Evolutionary conservation across 1,284 basidiomycete genomes (phyloP).

Genomic region (Sphaerobolus stellatus): DNA sequence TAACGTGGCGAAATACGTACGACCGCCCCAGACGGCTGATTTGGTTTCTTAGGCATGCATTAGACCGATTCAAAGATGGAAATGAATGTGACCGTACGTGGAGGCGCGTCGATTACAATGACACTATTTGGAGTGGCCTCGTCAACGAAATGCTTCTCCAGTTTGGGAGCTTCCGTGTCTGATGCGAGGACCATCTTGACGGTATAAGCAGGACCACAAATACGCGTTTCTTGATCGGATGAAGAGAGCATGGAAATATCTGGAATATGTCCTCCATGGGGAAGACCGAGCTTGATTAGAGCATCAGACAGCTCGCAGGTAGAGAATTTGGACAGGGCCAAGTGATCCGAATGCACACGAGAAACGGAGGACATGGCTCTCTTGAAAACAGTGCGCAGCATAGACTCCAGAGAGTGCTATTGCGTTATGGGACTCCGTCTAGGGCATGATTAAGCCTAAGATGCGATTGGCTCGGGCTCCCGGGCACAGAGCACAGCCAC

Average conservation of each 20-base stretch:
- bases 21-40: constrained; percentile 89
- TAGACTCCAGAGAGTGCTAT: neutral
- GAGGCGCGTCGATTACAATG: constrained; percentile 78
- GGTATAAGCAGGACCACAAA: constrained; percentile 86
- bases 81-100: constrained; percentile 45
- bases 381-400: constrained; percentile 1
- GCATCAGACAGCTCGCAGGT: constrained; percentile 91
- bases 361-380: constrained; percentile 7
- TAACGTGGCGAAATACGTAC: neutral
- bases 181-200: constrained; percentile 79
- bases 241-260: constrained; percentile 71
- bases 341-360: neutral
- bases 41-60: constrained; percentile 55
- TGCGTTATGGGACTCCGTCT: neutral
- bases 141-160: constrained; percentile 83
- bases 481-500: too few relatives aligned
- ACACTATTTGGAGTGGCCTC: constrained; percentile 65
- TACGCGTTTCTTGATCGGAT: constrained; percentile 21
- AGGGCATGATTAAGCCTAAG: too few relatives aligned
- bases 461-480: too few relatives aligned
- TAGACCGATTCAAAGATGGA: neutral
- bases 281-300: constrained; percentile 77
- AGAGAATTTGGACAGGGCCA: constrained; percentile 48
- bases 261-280: constrained; percentile 79
- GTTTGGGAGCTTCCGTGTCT: constrained; percentile 64